phyloP scores from a whole-genome alignment of 176 grass and related monocot genomes.

The Carex scoparia region DNA sequence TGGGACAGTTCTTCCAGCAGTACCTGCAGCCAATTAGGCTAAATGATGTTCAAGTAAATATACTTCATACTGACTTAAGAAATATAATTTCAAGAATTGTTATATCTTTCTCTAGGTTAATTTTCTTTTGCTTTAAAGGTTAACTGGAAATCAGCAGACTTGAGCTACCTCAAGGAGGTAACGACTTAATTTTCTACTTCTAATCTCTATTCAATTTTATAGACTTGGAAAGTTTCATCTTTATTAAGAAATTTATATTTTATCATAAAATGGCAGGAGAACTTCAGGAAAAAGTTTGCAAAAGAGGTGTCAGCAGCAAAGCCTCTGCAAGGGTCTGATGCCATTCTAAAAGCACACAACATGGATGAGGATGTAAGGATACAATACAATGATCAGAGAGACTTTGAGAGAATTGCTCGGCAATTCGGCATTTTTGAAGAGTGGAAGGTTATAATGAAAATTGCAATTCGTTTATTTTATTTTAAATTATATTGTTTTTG shows the following conservation, averaged over 20 bases:
- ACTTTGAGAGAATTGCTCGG: conserved; percentile 81
- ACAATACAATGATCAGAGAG: conserved; percentile 58
- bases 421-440: conserved; percentile 99
- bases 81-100: background rate
- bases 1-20: conserved; percentile 86
- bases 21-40: conserved; percentile 83
- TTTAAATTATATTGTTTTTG: background rate
- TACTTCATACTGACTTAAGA: conserved; percentile 6
- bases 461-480: background rate
- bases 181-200: conserved; percentile 27
- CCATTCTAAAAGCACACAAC: conserved; percentile 54
- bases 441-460: conserved; percentile 70
- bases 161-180: conserved; percentile 89
- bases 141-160: conserved; percentile 78
- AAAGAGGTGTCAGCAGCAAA: conserved; percentile 64
- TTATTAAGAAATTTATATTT: conserved; percentile 13
- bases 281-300: conserved; percentile 54
- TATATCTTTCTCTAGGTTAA: conserved; percentile 26
- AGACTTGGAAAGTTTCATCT: background rate
- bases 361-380: conserved; percentile 72
- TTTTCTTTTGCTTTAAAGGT: conserved; percentile 42
- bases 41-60: conserved; percentile 83
- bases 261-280: conserved; percentile 42
- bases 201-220: background rate
- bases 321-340: conserved; percentile 60